Percentiles rank a stretch among this genome's conserved stretches.
Conservation (phyloP, 805 yeast species). For the Ogataea trehalophila region DNA sequence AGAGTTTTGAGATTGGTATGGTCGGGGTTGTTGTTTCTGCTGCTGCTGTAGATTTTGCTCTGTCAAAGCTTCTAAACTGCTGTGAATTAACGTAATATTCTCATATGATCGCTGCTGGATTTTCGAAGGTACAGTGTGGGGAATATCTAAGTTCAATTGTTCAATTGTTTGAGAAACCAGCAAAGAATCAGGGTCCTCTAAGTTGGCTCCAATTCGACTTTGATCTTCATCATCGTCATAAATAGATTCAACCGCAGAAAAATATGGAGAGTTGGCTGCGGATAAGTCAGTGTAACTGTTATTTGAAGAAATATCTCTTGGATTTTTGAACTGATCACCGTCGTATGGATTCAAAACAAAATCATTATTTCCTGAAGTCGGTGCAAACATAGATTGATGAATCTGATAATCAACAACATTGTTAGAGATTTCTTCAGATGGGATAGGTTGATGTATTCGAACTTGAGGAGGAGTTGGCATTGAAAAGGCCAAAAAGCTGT, state of each 20-base stretch:
- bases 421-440: neutral
- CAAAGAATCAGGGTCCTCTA: constrained; percentile 11
- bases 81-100: constrained; percentile 7
- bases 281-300: constrained; percentile 21
- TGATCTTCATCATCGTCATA: constrained; percentile 18
- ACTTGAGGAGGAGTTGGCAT: neutral
- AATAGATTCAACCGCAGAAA: constrained; percentile 23
- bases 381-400: constrained; percentile 6
- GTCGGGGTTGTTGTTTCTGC: constrained; percentile 7
- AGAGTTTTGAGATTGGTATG: neutral
- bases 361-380: constrained; percentile 4
- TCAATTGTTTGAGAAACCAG: constrained; percentile 15
- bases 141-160: constrained; percentile 11
- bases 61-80: constrained; percentile 12
- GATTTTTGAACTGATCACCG: constrained; percentile 15
- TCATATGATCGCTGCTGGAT: constrained; percentile 8
- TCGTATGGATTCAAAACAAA: constrained; percentile 9
- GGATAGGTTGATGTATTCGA: neutral
- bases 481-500: neutral
- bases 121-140: constrained; percentile 1
- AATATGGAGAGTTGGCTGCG: constrained; percentile 22
- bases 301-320: constrained; percentile 8
- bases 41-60: constrained; percentile 20
- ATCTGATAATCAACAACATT: constrained; percentile 2
- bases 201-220: neutral